Conservation (phyloP, 345 rosid genomes). For the Populus pruinosa region DNA sequence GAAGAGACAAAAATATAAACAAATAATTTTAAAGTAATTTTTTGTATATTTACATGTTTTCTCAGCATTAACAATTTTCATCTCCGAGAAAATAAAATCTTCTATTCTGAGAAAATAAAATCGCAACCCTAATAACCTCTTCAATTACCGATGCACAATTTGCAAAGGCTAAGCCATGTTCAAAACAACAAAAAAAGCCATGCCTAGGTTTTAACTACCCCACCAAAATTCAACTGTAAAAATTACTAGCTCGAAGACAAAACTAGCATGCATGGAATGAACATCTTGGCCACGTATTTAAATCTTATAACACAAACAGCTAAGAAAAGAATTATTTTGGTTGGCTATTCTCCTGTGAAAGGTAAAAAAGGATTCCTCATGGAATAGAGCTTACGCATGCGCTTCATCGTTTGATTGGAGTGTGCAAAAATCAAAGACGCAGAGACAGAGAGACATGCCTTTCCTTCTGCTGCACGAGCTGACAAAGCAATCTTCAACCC, state of each 20-base stretch:
- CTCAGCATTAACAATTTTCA: no score
- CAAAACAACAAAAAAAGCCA: not conserved
- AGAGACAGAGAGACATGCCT: slow-evolving; percentile 42
- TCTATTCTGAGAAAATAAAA: no score
- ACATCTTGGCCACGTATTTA: not conserved
- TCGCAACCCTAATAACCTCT: not conserved
- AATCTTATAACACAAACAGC: not conserved
- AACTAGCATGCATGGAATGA: slow-evolving; percentile 4
- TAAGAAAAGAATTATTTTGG: slow-evolving; percentile 5
- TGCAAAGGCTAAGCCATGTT: not conserved
- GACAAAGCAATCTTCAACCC: slow-evolving; percentile 90
- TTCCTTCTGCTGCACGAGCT: slow-evolving; percentile 95
- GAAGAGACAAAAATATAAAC: no score
- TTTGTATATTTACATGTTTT: not conserved
- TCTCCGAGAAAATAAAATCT: no score
- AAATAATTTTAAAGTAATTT: no score
- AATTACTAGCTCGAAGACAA: slow-evolving; percentile 8
- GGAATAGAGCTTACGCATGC: not conserved
- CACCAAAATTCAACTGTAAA: slow-evolving; percentile 5
- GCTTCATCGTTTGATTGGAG: slow-evolving; percentile 62
- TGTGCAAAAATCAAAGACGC: slow-evolving; percentile 13
- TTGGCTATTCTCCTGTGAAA: not conserved
- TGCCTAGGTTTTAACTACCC: not conserved
- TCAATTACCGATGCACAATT: not conserved
- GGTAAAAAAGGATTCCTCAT: not conserved